A percentile compares a stretch with the other conserved stretches of the same genome.
Evolutionary conservation across 2,329 filamentous ascomycete species (phyloP).

Genomic region (Cordyceps farinosa): DNA sequence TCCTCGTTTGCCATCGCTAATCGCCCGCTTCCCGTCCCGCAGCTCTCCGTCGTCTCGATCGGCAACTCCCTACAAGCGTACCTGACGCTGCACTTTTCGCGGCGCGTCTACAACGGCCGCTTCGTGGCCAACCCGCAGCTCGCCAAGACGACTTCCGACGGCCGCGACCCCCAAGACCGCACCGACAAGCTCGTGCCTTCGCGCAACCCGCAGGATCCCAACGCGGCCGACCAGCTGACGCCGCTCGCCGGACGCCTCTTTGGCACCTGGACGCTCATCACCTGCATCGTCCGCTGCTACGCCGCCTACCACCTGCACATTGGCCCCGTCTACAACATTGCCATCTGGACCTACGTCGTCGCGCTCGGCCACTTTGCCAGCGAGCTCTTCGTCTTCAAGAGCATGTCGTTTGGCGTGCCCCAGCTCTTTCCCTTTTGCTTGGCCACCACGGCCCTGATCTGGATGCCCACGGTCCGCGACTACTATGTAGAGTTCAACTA

Average conservation of each 20-base stretch:
- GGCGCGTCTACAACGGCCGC: slow-evolving; percentile 76
- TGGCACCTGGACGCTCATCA: slow-evolving; percentile 82
- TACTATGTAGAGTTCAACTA: slow-evolving; percentile 57
- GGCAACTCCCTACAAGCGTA: slow-evolving; percentile 86
- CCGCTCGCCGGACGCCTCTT: slow-evolving; percentile 76
- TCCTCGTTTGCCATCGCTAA: not conserved
- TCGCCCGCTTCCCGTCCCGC: slow-evolving; percentile 16
- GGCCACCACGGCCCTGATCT: slow-evolving; percentile 49
- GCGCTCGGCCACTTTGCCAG: slow-evolving; percentile 74
- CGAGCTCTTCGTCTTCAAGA: slow-evolving; percentile 79
- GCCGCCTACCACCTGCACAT: slow-evolving; percentile 78
- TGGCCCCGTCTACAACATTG: slow-evolving; percentile 71
- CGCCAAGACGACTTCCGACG: slow-evolving; percentile 33
- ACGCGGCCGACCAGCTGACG: slow-evolving; percentile 60
- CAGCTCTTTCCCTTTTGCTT: slow-evolving; percentile 54
- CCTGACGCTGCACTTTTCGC: slow-evolving; percentile 72
- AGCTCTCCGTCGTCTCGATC: slow-evolving; percentile 81
- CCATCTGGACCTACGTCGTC: slow-evolving; percentile 75
- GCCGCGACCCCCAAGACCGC: slow-evolving; percentile 16
- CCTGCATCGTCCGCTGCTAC: slow-evolving; percentile 73
- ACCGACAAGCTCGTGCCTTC: slow-evolving; percentile 18
- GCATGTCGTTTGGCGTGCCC: slow-evolving; percentile 59
- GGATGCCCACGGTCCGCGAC: slow-evolving; percentile 65
- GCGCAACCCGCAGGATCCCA: slow-evolving; percentile 35
- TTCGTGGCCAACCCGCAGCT: slow-evolving; percentile 51